Evolutionary conservation across 306 rosid genomes (phyloP).

Genomic region (Acacia melanoxylon): DNA sequence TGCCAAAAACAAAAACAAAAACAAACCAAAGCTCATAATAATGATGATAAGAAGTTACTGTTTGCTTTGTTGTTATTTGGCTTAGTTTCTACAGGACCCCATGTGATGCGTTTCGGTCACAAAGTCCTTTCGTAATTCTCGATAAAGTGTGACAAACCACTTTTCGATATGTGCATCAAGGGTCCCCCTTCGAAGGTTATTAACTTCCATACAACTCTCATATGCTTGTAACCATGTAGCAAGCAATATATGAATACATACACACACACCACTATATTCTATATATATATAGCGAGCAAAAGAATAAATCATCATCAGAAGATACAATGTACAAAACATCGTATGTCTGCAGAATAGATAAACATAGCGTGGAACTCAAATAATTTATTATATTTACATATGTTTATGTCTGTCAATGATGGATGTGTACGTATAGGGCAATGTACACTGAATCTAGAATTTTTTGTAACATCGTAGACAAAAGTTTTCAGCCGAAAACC

Average conservation of each 20-base stretch:
- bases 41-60: background rate
- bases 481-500: conserved; percentile 7
- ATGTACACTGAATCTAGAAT: background rate
- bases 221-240: background rate
- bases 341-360: background rate
- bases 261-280: too few relatives aligned
- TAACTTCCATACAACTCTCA: background rate
- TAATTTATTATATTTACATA: background rate
- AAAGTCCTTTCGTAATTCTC: conserved; percentile 67
- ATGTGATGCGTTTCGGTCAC: conserved; percentile 61
- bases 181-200: conserved; percentile 34
- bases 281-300: background rate
- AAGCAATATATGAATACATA: too few relatives aligned
- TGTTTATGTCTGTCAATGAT: background rate
- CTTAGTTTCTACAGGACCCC: conserved; percentile 55
- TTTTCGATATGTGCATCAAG: conserved; percentile 50
- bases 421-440: background rate
- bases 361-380: background rate
- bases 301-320: background rate
- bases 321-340: background rate
- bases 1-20: background rate
- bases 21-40: conserved; percentile 6
- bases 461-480: background rate
- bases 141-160: conserved; percentile 79
- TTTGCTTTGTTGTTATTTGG: conserved; percentile 31